Conservation (phyloP, 805 yeast species). For the Ogataea methylovora region DNA sequence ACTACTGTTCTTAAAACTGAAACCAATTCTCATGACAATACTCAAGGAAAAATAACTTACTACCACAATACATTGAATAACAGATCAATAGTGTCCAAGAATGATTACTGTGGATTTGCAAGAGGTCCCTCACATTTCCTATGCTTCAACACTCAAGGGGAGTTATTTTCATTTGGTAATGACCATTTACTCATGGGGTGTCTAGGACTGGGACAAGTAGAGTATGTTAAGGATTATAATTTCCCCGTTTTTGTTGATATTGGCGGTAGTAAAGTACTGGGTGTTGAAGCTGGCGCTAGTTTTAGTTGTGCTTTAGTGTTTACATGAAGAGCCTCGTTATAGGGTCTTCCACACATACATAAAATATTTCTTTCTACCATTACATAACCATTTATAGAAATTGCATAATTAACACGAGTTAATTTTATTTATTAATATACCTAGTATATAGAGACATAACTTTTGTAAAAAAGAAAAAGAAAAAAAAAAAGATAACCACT, state of each 20-base stretch:
- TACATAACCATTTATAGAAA: too few species aligned
- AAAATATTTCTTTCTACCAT: too few species aligned
- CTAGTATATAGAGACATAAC: too few species aligned
- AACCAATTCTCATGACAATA: not conserved
- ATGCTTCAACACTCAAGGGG: conserved; percentile 2
- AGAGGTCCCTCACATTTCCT: conserved; percentile 8
- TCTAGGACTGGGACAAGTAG: conserved; percentile 5
- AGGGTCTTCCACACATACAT: too few species aligned
- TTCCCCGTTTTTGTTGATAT: conserved; percentile 3
- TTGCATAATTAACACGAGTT: too few species aligned
- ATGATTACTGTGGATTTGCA: conserved; percentile 1
- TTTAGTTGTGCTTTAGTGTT: conserved; percentile 7
- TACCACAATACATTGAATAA: conserved; percentile 7
- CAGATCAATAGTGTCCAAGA: conserved; percentile 3
- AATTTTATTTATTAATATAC: too few species aligned
- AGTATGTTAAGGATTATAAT: not conserved
- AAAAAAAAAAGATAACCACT: not conserved
- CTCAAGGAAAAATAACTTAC: not conserved
- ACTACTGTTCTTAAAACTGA: conserved; percentile 5
- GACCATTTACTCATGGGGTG: conserved; percentile 8
- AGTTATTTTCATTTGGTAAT: conserved; percentile 8
- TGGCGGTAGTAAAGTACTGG: not conserved
- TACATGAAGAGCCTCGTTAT: too few species aligned
- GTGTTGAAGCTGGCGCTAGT: conserved; percentile 9
- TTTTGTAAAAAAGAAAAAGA: conserved; percentile 2